phyloP scores from a whole-genome alignment of 306 rosid species.

The Castanea crenata region DNA sequence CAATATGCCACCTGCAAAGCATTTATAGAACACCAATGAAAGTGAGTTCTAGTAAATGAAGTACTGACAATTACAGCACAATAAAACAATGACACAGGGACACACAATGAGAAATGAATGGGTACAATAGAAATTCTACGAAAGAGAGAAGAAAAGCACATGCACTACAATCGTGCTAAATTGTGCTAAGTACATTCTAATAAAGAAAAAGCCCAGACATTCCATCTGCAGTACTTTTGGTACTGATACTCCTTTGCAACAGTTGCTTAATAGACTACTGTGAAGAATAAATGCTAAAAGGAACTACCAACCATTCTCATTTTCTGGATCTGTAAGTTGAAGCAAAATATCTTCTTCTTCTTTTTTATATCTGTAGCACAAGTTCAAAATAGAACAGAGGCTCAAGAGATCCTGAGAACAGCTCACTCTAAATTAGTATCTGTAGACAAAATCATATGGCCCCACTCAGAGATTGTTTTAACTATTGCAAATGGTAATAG shows the following conservation, averaged over 20 bases:
- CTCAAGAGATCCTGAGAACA: too few species aligned
- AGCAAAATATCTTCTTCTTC: too few species aligned
- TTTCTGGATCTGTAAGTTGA: too few species aligned
- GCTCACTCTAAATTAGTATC: too few species aligned
- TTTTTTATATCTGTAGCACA: too few species aligned
- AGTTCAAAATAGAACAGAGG: too few species aligned
- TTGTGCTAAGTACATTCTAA: background rate
- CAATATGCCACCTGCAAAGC: constrained; percentile 91
- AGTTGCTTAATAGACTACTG: constrained; percentile 39
- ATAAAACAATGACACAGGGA: constrained; percentile 4
- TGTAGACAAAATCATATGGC: too few species aligned
- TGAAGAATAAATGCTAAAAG: too few species aligned
- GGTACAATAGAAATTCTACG: background rate
- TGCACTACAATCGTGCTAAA: constrained; percentile 1
- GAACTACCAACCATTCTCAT: too few species aligned
- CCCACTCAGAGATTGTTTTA: too few species aligned
- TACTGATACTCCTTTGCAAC: constrained; percentile 84
- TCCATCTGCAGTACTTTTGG: constrained; percentile 94
- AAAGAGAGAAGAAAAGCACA: constrained; percentile 4
- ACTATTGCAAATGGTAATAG: too few species aligned
- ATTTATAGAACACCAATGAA: constrained; percentile 18
- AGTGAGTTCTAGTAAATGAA: background rate
- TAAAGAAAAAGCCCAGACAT: constrained; percentile 48
- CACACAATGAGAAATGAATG: background rate
- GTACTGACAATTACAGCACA: background rate